Base-by-base conservation (phyloP, 495 filamentous ascomycete genomes). In the Aspergillus sparsus region DNA sequence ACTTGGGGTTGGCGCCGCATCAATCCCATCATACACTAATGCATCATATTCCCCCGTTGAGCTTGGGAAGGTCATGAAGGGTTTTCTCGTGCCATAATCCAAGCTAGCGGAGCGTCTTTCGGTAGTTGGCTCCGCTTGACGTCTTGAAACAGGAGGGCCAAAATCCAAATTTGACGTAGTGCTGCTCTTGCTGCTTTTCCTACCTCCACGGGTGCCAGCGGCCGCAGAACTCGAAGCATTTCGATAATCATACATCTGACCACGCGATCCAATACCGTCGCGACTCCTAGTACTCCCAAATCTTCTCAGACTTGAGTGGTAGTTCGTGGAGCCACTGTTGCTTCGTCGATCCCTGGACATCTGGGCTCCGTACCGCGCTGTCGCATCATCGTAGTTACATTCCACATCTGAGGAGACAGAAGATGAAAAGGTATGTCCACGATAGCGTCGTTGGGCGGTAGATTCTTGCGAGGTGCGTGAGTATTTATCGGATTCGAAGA, bases 1-100 rank as follows among this genome's bases (percentile, higher is more conserved):
- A 42, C 86, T 94, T 21, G 94, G 94, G 18, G 88, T 92, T 11
- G 93, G 93, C 33, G 94, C 94, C 58, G 93, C 90, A 66, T 96
- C 91, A 70, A 87, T 83, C 56, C 85, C 80, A 63, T 86, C 71
- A 55, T 83, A 82, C 9, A 67, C 34, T 12, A 66, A 53, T n/a
- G 67, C 55, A 41, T 72, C 71, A 55, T 74, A 65, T 7, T 64
- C 66, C 4, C 55, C 27, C 36, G 53, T 36, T 10, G 62, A 15
- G 8, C 72, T 68, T 6, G 68, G 33, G 46, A 74, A 75, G 3
- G 69, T 67, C 11, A 69, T 56, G 39, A 70, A 74, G 0, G 73
- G 66, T 55, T 67, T 71, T 56, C 73, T 65, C 4, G 73, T 67
- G 27, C 83, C 86, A 53, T 84, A 86, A 67, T 94, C 90, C 64